Conservation (phyloP, 2,329 filamentous ascomycete genomes). For the Monilinia aucupariae region DNA sequence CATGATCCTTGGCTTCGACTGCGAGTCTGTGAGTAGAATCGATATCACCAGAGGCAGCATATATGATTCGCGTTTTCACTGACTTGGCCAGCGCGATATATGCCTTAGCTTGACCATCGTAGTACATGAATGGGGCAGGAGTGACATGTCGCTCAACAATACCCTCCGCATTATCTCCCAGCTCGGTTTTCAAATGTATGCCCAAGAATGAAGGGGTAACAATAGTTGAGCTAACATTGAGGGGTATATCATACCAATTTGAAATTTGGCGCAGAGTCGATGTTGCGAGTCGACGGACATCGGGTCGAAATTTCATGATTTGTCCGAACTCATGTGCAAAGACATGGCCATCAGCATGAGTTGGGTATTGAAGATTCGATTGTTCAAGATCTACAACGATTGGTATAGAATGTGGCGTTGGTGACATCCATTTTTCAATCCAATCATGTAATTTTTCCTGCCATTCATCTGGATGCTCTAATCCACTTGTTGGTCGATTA, state of each 20-base stretch:
- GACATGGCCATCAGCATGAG: slow-evolving; percentile 24
- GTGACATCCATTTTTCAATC: slow-evolving; percentile 25
- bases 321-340: slow-evolving; percentile 27
- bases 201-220: slow-evolving; percentile 20
- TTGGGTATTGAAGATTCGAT: slow-evolving; percentile 27
- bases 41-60: slow-evolving; percentile 41
- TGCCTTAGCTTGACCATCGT: slow-evolving; percentile 36
- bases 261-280: slow-evolving; percentile 20
- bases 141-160: slow-evolving; percentile 34
- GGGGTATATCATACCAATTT: slow-evolving; percentile 14
- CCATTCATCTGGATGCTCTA: slow-evolving; percentile 28
- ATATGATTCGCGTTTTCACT: slow-evolving; percentile 36
- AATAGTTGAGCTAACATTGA: slow-evolving; percentile 15
- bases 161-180: slow-evolving; percentile 14
- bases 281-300: slow-evolving; percentile 27
- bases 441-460: slow-evolving; percentile 25
- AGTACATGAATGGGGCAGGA: slow-evolving; percentile 28
- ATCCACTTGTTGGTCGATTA: slow-evolving; percentile 23
- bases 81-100: slow-evolving; percentile 37
- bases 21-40: slow-evolving; percentile 37
- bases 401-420: slow-evolving; percentile 20
- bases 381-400: slow-evolving; percentile 28
- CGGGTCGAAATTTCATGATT: slow-evolving; percentile 27
- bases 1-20: slow-evolving; percentile 35
- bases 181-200: slow-evolving; percentile 35